Conservation (phyloP, 2,329 filamentous ascomycete genomes). For the Aspergillus carbonarius region DNA sequence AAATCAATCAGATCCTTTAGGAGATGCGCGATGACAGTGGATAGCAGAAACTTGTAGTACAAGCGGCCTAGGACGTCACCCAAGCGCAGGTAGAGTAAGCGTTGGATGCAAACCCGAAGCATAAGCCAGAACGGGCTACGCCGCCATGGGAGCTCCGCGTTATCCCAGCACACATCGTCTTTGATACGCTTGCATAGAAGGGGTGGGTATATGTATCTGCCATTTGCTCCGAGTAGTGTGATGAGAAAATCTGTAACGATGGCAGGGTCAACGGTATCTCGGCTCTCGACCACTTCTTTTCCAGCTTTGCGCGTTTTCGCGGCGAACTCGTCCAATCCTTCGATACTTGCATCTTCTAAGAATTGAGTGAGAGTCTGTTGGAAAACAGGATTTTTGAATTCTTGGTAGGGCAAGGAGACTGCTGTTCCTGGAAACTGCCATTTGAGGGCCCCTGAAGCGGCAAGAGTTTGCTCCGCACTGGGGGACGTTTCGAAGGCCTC, state of each 20-base stretch:
- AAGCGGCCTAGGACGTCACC: conserved; percentile 46
- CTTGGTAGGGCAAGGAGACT: conserved; percentile 45
- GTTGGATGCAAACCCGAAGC: conserved; percentile 58
- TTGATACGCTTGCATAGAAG: conserved; percentile 58
- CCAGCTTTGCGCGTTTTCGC: conserved; percentile 55
- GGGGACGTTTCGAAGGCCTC: conserved; percentile 64
- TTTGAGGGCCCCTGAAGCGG: conserved; percentile 51
- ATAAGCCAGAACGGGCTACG: conserved; percentile 63
- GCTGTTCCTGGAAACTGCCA: conserved; percentile 62
- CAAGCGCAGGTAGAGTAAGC: conserved; percentile 48
- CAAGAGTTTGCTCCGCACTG: conserved; percentile 52
- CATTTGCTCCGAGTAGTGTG: conserved; percentile 58
- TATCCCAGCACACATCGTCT: conserved; percentile 59
- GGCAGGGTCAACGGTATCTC: conserved; percentile 58
- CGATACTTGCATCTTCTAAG: conserved; percentile 56
- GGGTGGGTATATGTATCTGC: conserved; percentile 37
- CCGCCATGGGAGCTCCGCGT: conserved; percentile 58
- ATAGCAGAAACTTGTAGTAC: conserved; percentile 61
- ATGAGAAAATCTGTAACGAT: conserved; percentile 62
- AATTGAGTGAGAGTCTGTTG: conserved; percentile 52
- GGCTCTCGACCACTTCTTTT: conserved; percentile 49
- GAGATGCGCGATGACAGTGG: conserved; percentile 48
- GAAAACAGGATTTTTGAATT: conserved; percentile 46
- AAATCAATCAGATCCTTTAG: conserved; percentile 40
- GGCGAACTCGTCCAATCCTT: conserved; percentile 55